Percentiles rank a stretch among this genome's conserved stretches.
These are phyloP conservation scores for Singerocomus rubriflavus DNA, from an alignment of 1,284 basidiomycete genomes.

Conservation along the genomic window DNA sequence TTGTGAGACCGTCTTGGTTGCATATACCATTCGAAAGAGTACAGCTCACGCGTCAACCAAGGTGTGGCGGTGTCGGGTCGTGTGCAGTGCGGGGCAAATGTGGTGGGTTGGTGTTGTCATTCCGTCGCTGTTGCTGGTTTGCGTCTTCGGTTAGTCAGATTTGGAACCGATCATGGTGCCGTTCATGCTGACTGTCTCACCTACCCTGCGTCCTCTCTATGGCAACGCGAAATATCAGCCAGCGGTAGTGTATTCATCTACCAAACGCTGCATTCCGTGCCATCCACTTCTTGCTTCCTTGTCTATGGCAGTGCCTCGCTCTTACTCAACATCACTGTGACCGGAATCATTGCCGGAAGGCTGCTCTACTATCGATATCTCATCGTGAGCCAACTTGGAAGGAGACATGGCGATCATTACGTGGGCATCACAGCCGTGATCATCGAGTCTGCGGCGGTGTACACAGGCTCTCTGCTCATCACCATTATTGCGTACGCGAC, in stretches of 20 bases:
- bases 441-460: slow-evolving; percentile 16
- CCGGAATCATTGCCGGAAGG: slow-evolving; percentile 14
- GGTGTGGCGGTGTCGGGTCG: slow-evolving; percentile 17
- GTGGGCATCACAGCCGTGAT: slow-evolving; percentile 3
- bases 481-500: slow-evolving; percentile 6
- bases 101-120: slow-evolving; percentile 8
- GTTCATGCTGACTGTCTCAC: neutral
- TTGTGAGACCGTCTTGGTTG: slow-evolving; percentile 5
- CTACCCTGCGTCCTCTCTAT: neutral
- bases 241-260: slow-evolving; percentile 8
- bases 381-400: slow-evolving; percentile 8
- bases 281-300: neutral
- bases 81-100: slow-evolving; percentile 6
- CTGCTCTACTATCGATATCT: slow-evolving; percentile 9
- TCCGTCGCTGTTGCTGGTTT: slow-evolving; percentile 3
- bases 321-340: slow-evolving; percentile 12
- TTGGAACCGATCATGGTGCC: neutral
- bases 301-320: slow-evolving; percentile 10
- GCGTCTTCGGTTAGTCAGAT: slow-evolving; percentile 9
- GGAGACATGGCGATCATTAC: slow-evolving; percentile 8
- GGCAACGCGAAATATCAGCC: neutral
- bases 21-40: neutral
- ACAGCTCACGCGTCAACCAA: neutral
- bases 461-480: slow-evolving; percentile 8
- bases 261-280: neutral